phyloP scores from a whole-genome alignment of 2,329 filamentous ascomycete genomes.

The Claviceps sp. region DNA sequence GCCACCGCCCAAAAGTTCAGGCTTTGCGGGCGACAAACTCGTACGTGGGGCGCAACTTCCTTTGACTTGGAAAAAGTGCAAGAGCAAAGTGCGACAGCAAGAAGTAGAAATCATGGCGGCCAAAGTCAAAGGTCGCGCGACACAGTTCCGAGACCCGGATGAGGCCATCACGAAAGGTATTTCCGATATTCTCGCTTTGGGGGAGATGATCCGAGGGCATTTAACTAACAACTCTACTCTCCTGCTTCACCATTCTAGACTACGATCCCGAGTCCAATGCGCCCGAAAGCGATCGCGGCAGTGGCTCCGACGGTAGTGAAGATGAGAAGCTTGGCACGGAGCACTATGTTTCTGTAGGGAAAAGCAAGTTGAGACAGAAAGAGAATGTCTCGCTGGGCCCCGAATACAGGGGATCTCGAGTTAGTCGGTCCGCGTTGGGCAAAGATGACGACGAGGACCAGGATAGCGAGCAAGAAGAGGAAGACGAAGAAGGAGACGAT shows the following conservation, averaged over 20 bases:
- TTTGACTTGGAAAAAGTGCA: conserved; percentile 3
- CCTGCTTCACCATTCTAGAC: conserved; percentile 35
- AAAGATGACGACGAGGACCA: conserved; percentile 33
- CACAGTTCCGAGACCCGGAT: conserved; percentile 48
- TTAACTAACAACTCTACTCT: neutral
- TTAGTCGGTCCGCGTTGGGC: conserved; percentile 56
- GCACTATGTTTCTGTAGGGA: conserved; percentile 73
- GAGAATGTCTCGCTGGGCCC: conserved; percentile 58
- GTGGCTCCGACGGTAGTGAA: conserved; percentile 34
- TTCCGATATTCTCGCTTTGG: neutral
- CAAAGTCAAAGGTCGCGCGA: conserved; percentile 38
- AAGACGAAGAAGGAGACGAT: conserved; percentile 23
- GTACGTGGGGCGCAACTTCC: conserved; percentile 14
- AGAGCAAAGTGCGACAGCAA: conserved; percentile 3
- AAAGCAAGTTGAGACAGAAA: conserved; percentile 70
- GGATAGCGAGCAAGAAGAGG: conserved; percentile 18
- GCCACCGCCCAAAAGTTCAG: conserved; percentile 39
- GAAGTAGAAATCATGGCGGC: conserved; percentile 31
- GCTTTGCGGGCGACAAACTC: conserved; percentile 13
- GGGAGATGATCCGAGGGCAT: neutral
- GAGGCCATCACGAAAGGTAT: conserved; percentile 50
- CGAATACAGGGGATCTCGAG: conserved; percentile 64
- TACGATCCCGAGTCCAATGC: conserved; percentile 65
- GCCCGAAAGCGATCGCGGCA: conserved; percentile 40
- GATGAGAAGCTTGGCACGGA: conserved; percentile 56